Percentiles rank a stretch among this genome's conserved stretches.
Conservation (phyloP, 2,329 filamentous ascomycete genomes). For the Cryphonectria naterciae region DNA sequence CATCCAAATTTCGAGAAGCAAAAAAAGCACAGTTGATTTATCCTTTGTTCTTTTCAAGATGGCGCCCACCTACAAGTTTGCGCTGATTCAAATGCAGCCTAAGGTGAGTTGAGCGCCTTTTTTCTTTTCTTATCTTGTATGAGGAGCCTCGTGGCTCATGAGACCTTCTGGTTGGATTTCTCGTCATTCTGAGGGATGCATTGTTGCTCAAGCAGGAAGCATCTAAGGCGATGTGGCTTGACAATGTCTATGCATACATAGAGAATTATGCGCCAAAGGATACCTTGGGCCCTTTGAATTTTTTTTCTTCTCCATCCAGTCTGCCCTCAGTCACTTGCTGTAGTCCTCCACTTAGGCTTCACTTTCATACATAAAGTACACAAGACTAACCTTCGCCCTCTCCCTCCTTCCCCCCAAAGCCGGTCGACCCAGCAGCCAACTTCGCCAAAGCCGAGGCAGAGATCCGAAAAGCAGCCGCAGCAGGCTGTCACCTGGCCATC, state of each 20-base stretch:
- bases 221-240: background rate
- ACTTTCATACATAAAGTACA: background rate
- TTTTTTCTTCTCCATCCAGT: background rate
- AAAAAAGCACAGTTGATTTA: conserved; percentile 17
- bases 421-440: conserved; percentile 43
- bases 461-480: conserved; percentile 52
- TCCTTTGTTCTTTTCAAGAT: conserved; percentile 32
- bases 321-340: background rate
- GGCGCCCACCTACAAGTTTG: conserved; percentile 49
- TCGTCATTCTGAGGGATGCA: background rate
- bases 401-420: conserved; percentile 27
- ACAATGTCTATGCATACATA: background rate
- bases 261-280: background rate
- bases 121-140: background rate
- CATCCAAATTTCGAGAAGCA: background rate
- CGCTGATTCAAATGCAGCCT: conserved; percentile 51
- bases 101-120: conserved; percentile 39
- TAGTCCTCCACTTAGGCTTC: background rate
- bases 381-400: background rate
- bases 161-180: background rate
- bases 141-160: background rate
- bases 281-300: background rate
- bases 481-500: conserved; percentile 58
- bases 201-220: background rate
- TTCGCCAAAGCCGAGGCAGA: conserved; percentile 43